Percentiles rank a stretch among this genome's conserved stretches.
Conservation (phyloP, 1,284 basidiomycete genomes). For the Clitocybe nebularis region DNA sequence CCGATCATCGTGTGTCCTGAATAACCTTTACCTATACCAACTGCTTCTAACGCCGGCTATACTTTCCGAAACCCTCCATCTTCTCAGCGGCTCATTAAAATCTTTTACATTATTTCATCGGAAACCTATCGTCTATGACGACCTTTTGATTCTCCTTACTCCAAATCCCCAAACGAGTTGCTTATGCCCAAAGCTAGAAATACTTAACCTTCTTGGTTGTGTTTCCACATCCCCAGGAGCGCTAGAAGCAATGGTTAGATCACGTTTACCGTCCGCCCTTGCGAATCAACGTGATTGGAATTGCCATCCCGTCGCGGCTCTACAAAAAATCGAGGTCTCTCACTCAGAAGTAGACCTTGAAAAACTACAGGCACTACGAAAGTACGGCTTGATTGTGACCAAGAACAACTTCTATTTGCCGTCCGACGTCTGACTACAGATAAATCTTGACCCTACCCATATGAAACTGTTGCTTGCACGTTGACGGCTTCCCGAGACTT, state of each 20-base stretch:
- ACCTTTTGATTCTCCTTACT: slow-evolving; percentile 2
- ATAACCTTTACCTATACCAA: slow-evolving; percentile 1
- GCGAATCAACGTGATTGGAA: not conserved
- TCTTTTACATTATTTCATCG: not conserved
- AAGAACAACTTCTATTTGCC: too few relatives aligned
- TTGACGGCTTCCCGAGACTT: not conserved
- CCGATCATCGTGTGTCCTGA: slow-evolving; percentile 4
- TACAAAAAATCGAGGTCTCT: slow-evolving; percentile 1
- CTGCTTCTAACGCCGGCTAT: not conserved
- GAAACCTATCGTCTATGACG: not conserved
- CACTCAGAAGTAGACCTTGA: not conserved
- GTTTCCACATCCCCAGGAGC: slow-evolving; percentile 1
- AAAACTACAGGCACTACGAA: not conserved
- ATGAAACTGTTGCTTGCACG: not conserved
- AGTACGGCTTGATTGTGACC: not conserved
- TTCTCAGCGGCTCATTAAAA: slow-evolving; percentile 2
- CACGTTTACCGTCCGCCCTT: not conserved
- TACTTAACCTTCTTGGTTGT: slow-evolving; percentile 3
- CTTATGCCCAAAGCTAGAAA: slow-evolving; percentile 8
- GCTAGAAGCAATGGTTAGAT: slow-evolving; percentile 3
- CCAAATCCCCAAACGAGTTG: not conserved
- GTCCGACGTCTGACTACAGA: not conserved
- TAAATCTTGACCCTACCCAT: too few relatives aligned
- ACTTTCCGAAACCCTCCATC: slow-evolving; percentile 3
- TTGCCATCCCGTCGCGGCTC: not conserved